phyloP scores from a whole-genome alignment of 192 early-diverging fungal genomes.

The Coemansia sp. region DNA sequence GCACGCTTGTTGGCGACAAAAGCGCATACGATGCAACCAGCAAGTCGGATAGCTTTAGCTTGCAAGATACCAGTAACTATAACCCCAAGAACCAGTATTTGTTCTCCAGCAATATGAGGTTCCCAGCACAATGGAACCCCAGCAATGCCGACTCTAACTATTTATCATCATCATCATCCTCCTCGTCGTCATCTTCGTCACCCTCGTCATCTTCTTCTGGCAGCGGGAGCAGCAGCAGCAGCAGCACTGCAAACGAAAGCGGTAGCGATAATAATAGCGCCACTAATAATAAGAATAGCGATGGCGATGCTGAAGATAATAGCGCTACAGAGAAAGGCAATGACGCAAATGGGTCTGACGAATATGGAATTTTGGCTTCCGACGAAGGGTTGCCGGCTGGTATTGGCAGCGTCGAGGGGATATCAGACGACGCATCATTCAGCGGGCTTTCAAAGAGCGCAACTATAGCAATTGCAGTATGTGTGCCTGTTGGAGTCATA shows the following conservation, averaged over 20 bases:
- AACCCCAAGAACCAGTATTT: constrained; percentile 16
- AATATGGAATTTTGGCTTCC: not conserved
- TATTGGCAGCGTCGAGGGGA: not conserved
- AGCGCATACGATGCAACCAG: constrained; percentile 2
- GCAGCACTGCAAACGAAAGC: not conserved
- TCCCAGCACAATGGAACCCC: not conserved
- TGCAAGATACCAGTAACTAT: not conserved
- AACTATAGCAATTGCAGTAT: constrained; percentile 22
- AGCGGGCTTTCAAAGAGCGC: constrained; percentile 15
- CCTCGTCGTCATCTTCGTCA: too few relatives aligned
- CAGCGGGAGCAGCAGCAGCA: not conserved
- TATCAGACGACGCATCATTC: not conserved
- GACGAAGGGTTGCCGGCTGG: not conserved
- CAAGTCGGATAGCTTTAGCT: constrained; percentile 9
- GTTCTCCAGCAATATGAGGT: constrained; percentile 27
- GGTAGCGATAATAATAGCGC: not conserved
- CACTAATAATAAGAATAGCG: not conserved
- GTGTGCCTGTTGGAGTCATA: constrained; percentile 17
- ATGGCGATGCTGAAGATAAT: not conserved
- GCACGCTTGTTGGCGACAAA: constrained; percentile 17
- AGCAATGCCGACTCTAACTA: not conserved
- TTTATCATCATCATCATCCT: not conserved
- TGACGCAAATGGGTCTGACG: not conserved
- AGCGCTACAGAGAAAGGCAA: not conserved
- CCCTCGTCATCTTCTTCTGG: not conserved